Evolutionary conservation across 192 early-diverging fungal genomes (phyloP).

Genomic region (Coemansia nantahalensis): DNA sequence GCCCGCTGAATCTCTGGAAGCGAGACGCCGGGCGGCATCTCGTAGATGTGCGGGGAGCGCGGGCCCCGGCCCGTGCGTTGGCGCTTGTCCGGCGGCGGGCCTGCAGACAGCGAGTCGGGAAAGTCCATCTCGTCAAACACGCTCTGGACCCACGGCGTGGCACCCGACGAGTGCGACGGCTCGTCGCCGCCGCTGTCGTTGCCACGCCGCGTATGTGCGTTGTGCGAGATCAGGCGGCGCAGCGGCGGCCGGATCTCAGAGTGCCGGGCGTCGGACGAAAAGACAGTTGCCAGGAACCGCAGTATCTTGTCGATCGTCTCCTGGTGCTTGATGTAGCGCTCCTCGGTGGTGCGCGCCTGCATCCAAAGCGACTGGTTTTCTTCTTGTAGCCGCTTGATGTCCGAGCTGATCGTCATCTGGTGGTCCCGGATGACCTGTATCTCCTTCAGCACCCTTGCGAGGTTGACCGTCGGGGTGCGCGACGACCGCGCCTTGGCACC

Average conservation of each 20-base stretch:
- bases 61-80: constrained; percentile 5
- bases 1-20: no score
- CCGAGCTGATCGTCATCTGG: constrained; percentile 82
- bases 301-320: constrained; percentile 93
- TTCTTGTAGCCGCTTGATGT: constrained; percentile 80
- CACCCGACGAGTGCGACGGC: no score
- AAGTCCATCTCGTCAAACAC: constrained; percentile 42
- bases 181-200: background rate
- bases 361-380: constrained; percentile 91
- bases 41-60: constrained; percentile 9
- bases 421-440: constrained; percentile 87
- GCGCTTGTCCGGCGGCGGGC: constrained; percentile 30
- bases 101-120: constrained; percentile 12
- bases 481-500: constrained; percentile 14
- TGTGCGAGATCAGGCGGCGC: constrained; percentile 42
- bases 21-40: no score
- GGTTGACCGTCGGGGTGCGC: constrained; percentile 18
- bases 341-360: constrained; percentile 69
- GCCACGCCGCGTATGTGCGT: background rate
- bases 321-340: constrained; percentile 83
- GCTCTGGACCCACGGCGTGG: constrained; percentile 12
- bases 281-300: constrained; percentile 85
- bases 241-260: constrained; percentile 37
- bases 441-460: constrained; percentile 61
- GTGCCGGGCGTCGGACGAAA: constrained; percentile 54